Evolutionary conservation across 106 monocot species (phyloP).

Genomic region (Cymbidium sinense): DNA sequence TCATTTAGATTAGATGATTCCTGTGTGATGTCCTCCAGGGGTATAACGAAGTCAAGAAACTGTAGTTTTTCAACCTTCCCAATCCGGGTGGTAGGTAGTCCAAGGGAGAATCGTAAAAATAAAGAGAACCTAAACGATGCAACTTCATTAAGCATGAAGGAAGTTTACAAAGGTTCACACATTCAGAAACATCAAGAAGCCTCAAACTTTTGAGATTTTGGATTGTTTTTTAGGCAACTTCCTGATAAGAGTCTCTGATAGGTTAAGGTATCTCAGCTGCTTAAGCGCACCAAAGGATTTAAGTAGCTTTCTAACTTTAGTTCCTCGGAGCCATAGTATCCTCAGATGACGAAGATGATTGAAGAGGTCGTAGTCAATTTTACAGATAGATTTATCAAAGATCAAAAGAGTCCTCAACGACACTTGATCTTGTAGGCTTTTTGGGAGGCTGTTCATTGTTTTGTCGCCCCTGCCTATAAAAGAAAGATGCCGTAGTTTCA

Average conservation of each 20-base stretch:
- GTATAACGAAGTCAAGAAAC: not conserved
- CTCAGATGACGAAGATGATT: slow-evolving; percentile 4
- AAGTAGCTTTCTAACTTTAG: slow-evolving; percentile 8
- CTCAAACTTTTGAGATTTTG: not conserved
- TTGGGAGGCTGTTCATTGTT: not conserved
- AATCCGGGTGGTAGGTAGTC: not conserved
- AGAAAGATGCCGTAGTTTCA: not conserved
- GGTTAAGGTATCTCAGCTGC: slow-evolving; percentile 12
- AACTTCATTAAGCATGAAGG: not conserved
- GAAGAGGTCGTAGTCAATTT: not conserved
- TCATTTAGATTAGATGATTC: not conserved
- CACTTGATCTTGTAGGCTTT: not conserved
- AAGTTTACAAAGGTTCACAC: not conserved
- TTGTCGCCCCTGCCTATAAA: no score
- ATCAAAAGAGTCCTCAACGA: slow-evolving; percentile 15
- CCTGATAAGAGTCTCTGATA: not conserved
- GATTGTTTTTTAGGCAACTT: slow-evolving; percentile 15
- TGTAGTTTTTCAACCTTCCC: not conserved
- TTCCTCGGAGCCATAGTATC: not conserved
- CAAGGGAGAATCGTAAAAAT: not conserved
- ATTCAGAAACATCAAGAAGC: not conserved
- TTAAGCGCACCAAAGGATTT: slow-evolving; percentile 8
- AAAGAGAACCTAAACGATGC: not conserved
- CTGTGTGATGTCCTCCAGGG: not conserved
- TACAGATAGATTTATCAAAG: no score